Conservation (phyloP, 176 grass and related monocot species). For the Triticum dicoccoides region DNA sequence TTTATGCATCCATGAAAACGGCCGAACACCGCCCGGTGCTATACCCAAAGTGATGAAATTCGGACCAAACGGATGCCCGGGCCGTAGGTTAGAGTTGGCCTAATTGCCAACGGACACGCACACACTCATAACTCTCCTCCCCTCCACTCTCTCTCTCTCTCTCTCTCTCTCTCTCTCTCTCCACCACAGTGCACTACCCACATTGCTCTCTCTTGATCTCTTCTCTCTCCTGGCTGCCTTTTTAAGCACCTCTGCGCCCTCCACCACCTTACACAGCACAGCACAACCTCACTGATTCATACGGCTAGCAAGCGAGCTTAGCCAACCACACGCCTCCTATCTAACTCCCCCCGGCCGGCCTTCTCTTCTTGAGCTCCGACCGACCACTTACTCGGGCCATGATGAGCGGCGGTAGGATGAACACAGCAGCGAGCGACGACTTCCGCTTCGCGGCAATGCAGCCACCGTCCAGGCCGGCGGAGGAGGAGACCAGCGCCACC, state of each 20-base stretch:
- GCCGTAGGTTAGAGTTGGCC: too few species aligned
- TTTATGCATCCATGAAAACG: too few species aligned
- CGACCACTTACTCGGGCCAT: neutral
- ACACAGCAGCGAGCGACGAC: slow-evolving; percentile 23
- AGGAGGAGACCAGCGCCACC: neutral
- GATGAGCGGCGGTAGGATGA: slow-evolving; percentile 51
- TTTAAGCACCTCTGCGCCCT: slow-evolving; percentile 37
- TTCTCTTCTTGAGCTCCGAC: slow-evolving; percentile 1
- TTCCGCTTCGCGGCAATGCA: slow-evolving; percentile 46
- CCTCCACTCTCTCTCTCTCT: too few species aligned
- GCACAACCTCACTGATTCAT: neutral
- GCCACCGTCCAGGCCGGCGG: neutral
- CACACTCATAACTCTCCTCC: too few species aligned
- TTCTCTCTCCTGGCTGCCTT: slow-evolving; percentile 17
- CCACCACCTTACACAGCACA: slow-evolving; percentile 15
- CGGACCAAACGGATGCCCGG: too few species aligned
- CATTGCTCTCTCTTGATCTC: neutral
- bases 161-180: too few species aligned
- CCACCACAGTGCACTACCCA: too few species aligned
- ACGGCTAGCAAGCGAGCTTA: neutral
- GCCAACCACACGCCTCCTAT: neutral
- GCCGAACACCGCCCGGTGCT: too few species aligned
- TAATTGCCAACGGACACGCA: too few species aligned
- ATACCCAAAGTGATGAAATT: too few species aligned
- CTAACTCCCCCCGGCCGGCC: neutral